Base-by-base conservation (phyloP, 257 asterid species). In the Plantago ovata region DNA sequence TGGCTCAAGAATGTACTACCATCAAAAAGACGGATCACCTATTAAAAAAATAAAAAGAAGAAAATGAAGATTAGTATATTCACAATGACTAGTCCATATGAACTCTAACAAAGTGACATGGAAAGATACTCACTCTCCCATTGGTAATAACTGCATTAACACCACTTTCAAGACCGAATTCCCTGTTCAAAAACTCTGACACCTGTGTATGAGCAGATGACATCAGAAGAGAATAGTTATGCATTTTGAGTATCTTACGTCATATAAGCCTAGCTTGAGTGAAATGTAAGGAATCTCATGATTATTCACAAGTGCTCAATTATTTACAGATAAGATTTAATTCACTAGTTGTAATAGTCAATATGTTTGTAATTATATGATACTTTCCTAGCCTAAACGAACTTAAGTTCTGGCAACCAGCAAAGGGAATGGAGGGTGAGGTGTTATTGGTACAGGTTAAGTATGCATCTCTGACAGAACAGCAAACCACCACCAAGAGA, bases 91-190 rank as follows among this genome's bases (percentile, higher is more conserved):
- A 51, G 55, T 39, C 42, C 51, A 28, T 8, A 28, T 28, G 36
- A 28, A 24, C 32, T 24, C 32, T 24, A 53, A 69, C 43, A 38
- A 70, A 42, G 20, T 65, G 63, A 63, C 38, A 59, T 47, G 64
- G 53, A 59, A 50, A 44, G 41, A 63, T 55, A 75, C 98, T 80
- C 75, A 93, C 99, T 80, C 97, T 89, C 67, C 99, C 99, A 78
- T 89, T 93, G 66, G 99, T 93, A 75, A 93, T 80, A 72, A 93
- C 95, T 51, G 94, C 97, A 64, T 78, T 86, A 60, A 58, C 74
- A 52, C 95, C 95, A 70, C 13, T 47, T 72, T 81, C 95, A 73
- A 86, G 77, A 23, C 86, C 92, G 44, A 85, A 57, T 71, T 81
- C 78, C 75, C 83, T 75, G 78, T 73, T 79, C 61, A 86, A 72